A percentile compares a stretch with the other conserved stretches of the same genome.
phyloP scores from a whole-genome alignment of 495 filamentous ascomycete genomes.

The Ramalina intermedia region DNA sequence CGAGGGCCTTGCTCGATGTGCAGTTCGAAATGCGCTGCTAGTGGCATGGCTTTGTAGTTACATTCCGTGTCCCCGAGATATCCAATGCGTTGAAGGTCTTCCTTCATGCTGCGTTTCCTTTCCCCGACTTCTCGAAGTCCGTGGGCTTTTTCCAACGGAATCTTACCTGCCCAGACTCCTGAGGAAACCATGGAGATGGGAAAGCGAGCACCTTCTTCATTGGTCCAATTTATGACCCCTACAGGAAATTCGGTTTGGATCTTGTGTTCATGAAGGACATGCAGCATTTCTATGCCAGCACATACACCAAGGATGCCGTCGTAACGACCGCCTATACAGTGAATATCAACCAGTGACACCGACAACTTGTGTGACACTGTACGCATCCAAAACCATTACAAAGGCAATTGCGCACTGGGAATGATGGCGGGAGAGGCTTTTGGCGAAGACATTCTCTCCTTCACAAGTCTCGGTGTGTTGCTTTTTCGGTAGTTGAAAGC shows the following conservation, averaged over 20 bases:
- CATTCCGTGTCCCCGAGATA: conserved; percentile 48
- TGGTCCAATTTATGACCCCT: conserved; percentile 71
- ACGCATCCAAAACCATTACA: no score
- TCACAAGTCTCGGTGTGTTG: no score
- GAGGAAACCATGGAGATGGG: conserved; percentile 63
- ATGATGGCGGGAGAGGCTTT: no score
- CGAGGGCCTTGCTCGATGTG: conserved; percentile 75
- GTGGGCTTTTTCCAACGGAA: conserved; percentile 48
- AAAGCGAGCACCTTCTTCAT: conserved; percentile 73
- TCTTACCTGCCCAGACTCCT: conserved; percentile 61
- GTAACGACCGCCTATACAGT: conserved; percentile 20
- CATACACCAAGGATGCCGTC: conserved; percentile 66
- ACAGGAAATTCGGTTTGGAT: conserved; percentile 58
- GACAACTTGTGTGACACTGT: no score
- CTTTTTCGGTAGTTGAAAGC: no score
- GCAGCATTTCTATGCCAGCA: conserved; percentile 58
- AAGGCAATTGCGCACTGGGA: no score
- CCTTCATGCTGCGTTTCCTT: conserved; percentile 44
- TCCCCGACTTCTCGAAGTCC: conserved; percentile 39
- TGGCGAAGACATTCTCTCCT: no score
- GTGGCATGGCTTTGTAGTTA: conserved; percentile 45
- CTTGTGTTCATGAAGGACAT: conserved; percentile 49
- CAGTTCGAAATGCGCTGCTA: conserved; percentile 72
- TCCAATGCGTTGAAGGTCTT: conserved; percentile 54
- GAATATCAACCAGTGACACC: no score